phyloP scores from a whole-genome alignment of 23 red algal genomes.

The Cyanidium caldarium region DNA sequence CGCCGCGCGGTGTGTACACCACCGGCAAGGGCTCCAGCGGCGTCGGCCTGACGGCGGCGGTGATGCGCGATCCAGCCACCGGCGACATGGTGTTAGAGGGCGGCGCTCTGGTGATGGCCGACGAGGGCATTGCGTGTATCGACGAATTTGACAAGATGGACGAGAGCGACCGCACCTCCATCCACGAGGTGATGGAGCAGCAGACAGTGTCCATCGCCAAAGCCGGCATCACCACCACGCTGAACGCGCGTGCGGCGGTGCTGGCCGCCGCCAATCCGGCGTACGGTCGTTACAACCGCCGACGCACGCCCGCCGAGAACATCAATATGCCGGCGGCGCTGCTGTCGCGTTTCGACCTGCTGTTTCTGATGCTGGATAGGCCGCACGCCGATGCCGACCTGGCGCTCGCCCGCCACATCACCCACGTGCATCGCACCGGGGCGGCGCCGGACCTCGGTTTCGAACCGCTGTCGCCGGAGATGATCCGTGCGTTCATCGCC shows the following conservation, averaged over 20 bases:
- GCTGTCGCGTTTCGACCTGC: conserved; percentile 89
- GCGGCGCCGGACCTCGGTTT: conserved; percentile 53
- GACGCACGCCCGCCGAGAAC: conserved; percentile 65
- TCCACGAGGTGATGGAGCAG: conserved; percentile 98
- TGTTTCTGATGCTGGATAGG: conserved; percentile 83
- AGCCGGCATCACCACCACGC: conserved; percentile 82
- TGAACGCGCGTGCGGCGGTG: conserved; percentile 79
- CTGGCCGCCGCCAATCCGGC: conserved; percentile 91
- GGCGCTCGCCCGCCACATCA: conserved; percentile 69
- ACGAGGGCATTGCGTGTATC: conserved; percentile 88
- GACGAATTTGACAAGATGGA: conserved; percentile 99
- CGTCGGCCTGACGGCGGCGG: conserved; percentile 74
- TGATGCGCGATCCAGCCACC: conserved; percentile 58
- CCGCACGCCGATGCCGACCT: conserved; percentile 52
- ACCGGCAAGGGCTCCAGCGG: conserved; percentile 73
- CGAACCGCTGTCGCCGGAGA: conserved; percentile 16
- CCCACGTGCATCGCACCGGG: conserved; percentile 79
- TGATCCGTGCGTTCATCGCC: conserved; percentile 80
- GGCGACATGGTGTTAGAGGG: conserved; percentile 90
- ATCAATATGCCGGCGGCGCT: conserved; percentile 96
- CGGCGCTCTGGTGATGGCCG: conserved; percentile 88
- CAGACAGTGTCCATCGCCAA: conserved; percentile 98
- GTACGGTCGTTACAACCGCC: conserved; percentile 90
- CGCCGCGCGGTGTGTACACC: conserved; percentile 65
- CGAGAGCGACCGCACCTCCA: conserved; percentile 61